Base-by-base conservation (phyloP, 2,329 filamentous ascomycete species). In the Cercospora zeae-maydis region DNA sequence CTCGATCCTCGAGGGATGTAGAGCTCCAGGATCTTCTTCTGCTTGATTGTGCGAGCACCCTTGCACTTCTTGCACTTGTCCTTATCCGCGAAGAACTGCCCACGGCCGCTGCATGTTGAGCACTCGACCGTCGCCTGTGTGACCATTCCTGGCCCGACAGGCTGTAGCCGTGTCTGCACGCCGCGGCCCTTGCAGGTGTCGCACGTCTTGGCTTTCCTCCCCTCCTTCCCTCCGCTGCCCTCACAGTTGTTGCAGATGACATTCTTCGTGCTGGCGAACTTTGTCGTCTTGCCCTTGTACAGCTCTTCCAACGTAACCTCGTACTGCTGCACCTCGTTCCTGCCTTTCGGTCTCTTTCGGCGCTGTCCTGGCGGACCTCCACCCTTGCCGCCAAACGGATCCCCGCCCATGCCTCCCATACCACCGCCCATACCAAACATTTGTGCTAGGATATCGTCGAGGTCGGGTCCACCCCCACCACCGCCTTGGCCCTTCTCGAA, bases 11-110 rank as follows among this genome's bases (percentile, higher is more conserved):
- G 87, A 9, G 93, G 92, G 64, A 99, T 96, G 80, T 98, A 98
- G 58, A 99, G 88, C 79, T 99, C 95, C 64, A 99, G 82, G 3
- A 93, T 90, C 81, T 98, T 99, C 78, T 91, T 95, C 78, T 95
- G 90, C 72, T 92, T 89, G 49, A 87, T 86, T 13, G 91, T 92
- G 66, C 91, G 86, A 77, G 90, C 91, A 73, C 95, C 95, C 80
- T 98, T 98, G 86, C 95, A 99, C 82, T 95, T 97, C 83, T 96
- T 96, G 83, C 95, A 99, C 75, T 92, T 91, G 74, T 99, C 95
- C 82, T 98, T 98, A 74, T 96, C 92, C 77, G 93, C 93, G 80
- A 88, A 96, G 73, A 93, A 87, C 73, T 88, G 87, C 5, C 95
- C 95, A n/a, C 87, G 85, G 34, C 93, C 93, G 64, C 88, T 84